Conservation (phyloP, 371 early-diverging fungal genomes). For the Mucor saturninus region DNA sequence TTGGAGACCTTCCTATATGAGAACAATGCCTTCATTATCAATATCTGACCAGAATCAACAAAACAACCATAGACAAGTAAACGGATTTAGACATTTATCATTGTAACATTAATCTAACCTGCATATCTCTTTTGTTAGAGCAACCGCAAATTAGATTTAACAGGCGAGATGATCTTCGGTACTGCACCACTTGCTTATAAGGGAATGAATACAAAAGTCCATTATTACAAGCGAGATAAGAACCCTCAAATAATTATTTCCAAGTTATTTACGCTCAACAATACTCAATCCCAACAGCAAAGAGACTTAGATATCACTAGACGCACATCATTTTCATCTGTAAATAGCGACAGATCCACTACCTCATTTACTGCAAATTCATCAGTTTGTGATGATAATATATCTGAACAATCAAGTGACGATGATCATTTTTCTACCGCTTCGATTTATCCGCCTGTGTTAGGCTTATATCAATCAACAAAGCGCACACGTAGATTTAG, state of each 20-base stretch:
- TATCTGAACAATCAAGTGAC: conserved; percentile 47
- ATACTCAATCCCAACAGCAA: conserved; percentile 19
- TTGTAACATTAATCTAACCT: not conserved
- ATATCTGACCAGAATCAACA: conserved; percentile 29
- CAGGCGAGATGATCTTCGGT: conserved; percentile 72
- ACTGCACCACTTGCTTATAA: conserved; percentile 71
- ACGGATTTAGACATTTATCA: too few relatives aligned
- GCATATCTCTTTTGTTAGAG: conserved; percentile 25
- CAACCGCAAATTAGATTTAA: conserved; percentile 49
- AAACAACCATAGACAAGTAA: conserved; percentile 14
- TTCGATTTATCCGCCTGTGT: conserved; percentile 40
- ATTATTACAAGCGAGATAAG: conserved; percentile 56
- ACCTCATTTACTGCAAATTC: conserved; percentile 48
- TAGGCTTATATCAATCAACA: conserved; percentile 42
- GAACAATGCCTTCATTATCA: conserved; percentile 34
- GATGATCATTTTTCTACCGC: conserved; percentile 39
- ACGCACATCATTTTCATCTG: conserved; percentile 64
- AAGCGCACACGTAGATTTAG: conserved; percentile 60
- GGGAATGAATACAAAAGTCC: conserved; percentile 71
- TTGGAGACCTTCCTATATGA: conserved; percentile 40
- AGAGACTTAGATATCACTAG: conserved; percentile 51
- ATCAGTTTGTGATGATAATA: conserved; percentile 37
- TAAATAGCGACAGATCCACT: conserved; percentile 60
- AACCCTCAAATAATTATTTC: conserved; percentile 66
- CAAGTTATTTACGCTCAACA: conserved; percentile 62